These are phyloP conservation scores for Trichoderma semiorbis DNA, from an alignment of 2,329 filamentous ascomycete genomes.

Conservation along the genomic window DNA sequence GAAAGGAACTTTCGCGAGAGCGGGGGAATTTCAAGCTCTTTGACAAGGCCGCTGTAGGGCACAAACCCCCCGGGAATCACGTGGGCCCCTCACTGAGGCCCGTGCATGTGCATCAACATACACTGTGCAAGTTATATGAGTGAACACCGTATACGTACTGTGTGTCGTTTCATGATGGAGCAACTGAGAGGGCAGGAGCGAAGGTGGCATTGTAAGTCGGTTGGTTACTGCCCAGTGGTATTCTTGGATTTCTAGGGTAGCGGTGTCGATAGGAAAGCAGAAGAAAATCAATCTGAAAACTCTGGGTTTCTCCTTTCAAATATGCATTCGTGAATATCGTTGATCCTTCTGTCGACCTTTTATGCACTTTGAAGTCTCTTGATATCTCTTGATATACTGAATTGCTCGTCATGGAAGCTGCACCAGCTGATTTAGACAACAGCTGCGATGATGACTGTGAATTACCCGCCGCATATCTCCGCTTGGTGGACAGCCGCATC, in stretches of 20 bases:
- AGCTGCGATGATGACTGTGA: background rate
- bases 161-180: background rate
- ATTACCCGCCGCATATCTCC: constrained; percentile 27
- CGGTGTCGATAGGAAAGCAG: background rate
- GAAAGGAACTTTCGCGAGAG: constrained; percentile 23
- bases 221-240: background rate
- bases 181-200: constrained; percentile 5
- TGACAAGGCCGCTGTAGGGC: constrained; percentile 35
- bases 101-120: background rate
- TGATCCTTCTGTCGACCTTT: background rate
- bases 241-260: constrained; percentile 2
- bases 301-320: background rate
- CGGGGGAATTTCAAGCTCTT: constrained; percentile 31
- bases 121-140: background rate
- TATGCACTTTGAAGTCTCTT: background rate
- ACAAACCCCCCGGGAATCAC: constrained; percentile 36
- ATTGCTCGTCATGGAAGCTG: background rate
- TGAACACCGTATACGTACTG: background rate
- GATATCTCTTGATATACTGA: background rate
- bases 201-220: background rate
- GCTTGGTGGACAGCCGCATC: constrained; percentile 26
- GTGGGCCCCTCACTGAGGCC: constrained; percentile 23
- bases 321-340: background rate
- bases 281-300: background rate
- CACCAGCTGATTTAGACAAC: background rate